Evolutionary conservation across 345 rosid genomes (phyloP), one percentile per base, ranked within the genome.

Genomic region (Mercurialis annua): DNA sequence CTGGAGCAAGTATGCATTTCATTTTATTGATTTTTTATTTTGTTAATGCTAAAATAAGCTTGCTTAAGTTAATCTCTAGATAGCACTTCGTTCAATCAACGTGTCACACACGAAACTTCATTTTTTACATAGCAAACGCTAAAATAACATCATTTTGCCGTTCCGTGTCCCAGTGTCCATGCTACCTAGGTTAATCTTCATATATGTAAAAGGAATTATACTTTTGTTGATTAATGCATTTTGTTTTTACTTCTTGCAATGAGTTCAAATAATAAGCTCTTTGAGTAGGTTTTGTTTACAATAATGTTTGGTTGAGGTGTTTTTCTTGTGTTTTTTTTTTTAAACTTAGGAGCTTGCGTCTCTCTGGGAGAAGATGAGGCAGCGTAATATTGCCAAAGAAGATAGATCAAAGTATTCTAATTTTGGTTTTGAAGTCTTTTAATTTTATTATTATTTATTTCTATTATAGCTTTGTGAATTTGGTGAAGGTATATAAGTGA

Each of bases 341-440:
- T 40, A 38, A 33, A 52, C 8, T 40, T 71, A 95, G 99, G 99
- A 95, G 85, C 98, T 92, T 78, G 92, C 85, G 10, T 59, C 78
- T 68, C 81, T 92, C 1, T 95, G 97, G 96, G 99, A 92, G 75
- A 90, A 89, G 85, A 90, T 95, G 91, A 88, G 98, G 67, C 92
- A 81, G 43, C 97, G 87, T 20, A 80, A 92, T 62, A 84, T 92
- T 79, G 88, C 81, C 59, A 87, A 95, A 76, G 94, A 90, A 66
- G 87, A 90, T 29, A 84, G 97, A 81, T 84, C 89, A 43, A 86
- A 85, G 98, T 95, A 81, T 29, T 85, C 62, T 17, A 17, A 6
- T 72, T 36, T 64, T 21, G 12, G 12, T n/a, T 66, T 14, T 10
- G 24, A 14, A 12, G 12, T 57, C n/a, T 46, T 9, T 3, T 34